A percentile compares a stretch with the other conserved stretches of the same genome.
Evolutionary conservation across 1,284 basidiomycete genomes (phyloP).

Genomic region (Phylloboletellus chloephorus): DNA sequence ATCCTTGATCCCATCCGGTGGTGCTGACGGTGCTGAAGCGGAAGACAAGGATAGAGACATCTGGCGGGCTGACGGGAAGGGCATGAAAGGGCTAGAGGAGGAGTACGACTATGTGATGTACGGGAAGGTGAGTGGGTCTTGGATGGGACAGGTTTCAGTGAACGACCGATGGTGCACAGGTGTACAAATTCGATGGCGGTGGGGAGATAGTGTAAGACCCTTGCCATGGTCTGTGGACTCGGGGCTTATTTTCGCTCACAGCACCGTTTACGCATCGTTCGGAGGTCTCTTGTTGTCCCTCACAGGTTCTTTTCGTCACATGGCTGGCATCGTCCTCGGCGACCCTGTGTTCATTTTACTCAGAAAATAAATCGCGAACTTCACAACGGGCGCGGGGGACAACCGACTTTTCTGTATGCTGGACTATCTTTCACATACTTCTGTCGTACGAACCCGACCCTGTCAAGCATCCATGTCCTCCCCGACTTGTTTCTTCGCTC

Average conservation of each 20-base stretch:
- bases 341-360: slow-evolving; percentile 90
- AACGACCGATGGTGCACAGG: slow-evolving; percentile 42
- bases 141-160: slow-evolving; percentile 6
- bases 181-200: slow-evolving; percentile 95
- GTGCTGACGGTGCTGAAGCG: slow-evolving; percentile 40
- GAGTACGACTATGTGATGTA: slow-evolving; percentile 99
- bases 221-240: neutral
- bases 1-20: slow-evolving; percentile 66
- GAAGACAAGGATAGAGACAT: slow-evolving; percentile 73
- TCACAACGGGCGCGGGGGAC: neutral
- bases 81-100: slow-evolving; percentile 82
- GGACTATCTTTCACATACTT: slow-evolving; percentile 11
- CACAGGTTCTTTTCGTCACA: slow-evolving; percentile 88
- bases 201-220: slow-evolving; percentile 71
- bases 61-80: slow-evolving; percentile 87
- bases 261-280: slow-evolving; percentile 93
- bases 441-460: neutral
- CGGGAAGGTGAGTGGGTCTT: slow-evolving; percentile 70
- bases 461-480: slow-evolving; percentile 24
- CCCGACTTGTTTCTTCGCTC: slow-evolving; percentile 38
- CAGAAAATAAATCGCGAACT: slow-evolving; percentile 52
- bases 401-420: neutral
- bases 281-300: slow-evolving; percentile 96
- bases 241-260: slow-evolving; percentile 30
- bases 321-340: slow-evolving; percentile 88